phyloP scores from a whole-genome alignment of 2,329 filamentous ascomycete species.

The Trichoderma polysporum region DNA sequence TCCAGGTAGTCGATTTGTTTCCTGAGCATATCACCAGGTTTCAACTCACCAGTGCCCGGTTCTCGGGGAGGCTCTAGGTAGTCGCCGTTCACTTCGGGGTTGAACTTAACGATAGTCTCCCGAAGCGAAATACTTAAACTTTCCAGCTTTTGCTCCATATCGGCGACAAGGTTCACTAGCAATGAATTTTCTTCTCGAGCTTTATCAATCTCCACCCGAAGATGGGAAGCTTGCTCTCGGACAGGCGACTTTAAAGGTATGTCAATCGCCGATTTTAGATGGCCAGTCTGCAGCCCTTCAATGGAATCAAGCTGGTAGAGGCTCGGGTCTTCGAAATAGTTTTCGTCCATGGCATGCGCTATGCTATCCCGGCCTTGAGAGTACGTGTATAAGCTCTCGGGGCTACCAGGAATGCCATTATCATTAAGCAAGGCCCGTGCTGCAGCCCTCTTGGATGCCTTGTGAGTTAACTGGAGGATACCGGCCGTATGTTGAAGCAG shows the following conservation, averaged over 20 bases:
- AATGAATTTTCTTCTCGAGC: conserved; percentile 47
- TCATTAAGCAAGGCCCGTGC: conserved; percentile 39
- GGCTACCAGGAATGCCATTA: conserved; percentile 68
- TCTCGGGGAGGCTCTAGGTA: conserved; percentile 46
- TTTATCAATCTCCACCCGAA: conserved; percentile 49
- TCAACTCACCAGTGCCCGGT: conserved; percentile 29
- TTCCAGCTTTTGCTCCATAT: conserved; percentile 54
- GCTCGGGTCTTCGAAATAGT: conserved; percentile 75
- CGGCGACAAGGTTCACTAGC: conserved; percentile 26
- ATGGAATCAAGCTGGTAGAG: conserved; percentile 69
- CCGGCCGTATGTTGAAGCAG: conserved; percentile 89
- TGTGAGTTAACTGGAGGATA: conserved; percentile 87
- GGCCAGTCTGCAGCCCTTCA: conserved; percentile 42
- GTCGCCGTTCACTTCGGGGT: conserved; percentile 53
- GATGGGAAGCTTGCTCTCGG: conserved; percentile 52
- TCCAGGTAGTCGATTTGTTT: conserved; percentile 71
- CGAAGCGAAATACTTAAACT: conserved; percentile 66
- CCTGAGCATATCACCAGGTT: conserved; percentile 49
- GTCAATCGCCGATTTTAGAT: conserved; percentile 42
- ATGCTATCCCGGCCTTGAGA: conserved; percentile 60
- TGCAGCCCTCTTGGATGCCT: conserved; percentile 58
- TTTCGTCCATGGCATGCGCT: conserved; percentile 53
- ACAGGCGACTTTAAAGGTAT: conserved; percentile 59
- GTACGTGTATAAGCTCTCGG: conserved; percentile 73
- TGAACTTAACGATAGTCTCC: conserved; percentile 63